Conservation (phyloP, 2,329 filamentous ascomycete genomes). For the Sporothrix schenckii region DNA sequence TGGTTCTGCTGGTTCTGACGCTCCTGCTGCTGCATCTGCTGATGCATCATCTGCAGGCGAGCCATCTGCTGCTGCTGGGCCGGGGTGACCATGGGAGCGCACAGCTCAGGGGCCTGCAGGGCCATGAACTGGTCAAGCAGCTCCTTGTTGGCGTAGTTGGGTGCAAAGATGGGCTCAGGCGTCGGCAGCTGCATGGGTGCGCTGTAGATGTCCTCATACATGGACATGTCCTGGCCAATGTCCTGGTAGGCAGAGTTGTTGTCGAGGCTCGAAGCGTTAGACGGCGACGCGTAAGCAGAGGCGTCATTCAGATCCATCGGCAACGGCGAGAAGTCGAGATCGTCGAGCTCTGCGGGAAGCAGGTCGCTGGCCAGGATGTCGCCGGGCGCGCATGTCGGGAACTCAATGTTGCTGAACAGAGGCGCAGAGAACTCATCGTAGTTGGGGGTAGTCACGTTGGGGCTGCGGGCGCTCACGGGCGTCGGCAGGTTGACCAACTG, state of each 20-base stretch:
- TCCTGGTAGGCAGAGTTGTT: conserved; percentile 64
- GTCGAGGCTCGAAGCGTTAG: conserved; percentile 48
- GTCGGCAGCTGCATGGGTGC: conserved; percentile 60
- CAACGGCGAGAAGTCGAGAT: conserved; percentile 43
- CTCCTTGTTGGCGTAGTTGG: conserved; percentile 48
- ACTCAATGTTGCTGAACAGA: conserved; percentile 47
- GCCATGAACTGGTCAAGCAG: conserved; percentile 50
- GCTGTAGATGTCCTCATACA: conserved; percentile 66
- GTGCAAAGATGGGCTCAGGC: conserved; percentile 40
- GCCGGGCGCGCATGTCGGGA: conserved; percentile 42
- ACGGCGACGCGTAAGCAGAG: conserved; percentile 55
- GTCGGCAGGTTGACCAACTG: conserved; percentile 64
- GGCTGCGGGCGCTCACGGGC: conserved; percentile 61
- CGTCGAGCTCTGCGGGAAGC: conserved; percentile 47
- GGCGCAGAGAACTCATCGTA: conserved; percentile 48
- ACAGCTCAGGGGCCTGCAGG: conserved; percentile 46
- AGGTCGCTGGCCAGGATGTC: conserved; percentile 38
- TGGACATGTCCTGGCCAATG: conserved; percentile 61
- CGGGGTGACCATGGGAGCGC: conserved; percentile 41
- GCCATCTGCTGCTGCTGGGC: conserved; percentile 34
- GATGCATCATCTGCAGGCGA: conserved; percentile 29
- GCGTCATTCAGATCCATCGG: conserved; percentile 50
- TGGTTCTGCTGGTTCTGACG: conserved; percentile 31
- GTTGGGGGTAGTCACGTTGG: conserved; percentile 60
- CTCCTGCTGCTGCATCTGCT: conserved; percentile 28